phyloP scores from a whole-genome alignment of 768 basidiomycete species.

The Rhizopogon vulgaris region DNA sequence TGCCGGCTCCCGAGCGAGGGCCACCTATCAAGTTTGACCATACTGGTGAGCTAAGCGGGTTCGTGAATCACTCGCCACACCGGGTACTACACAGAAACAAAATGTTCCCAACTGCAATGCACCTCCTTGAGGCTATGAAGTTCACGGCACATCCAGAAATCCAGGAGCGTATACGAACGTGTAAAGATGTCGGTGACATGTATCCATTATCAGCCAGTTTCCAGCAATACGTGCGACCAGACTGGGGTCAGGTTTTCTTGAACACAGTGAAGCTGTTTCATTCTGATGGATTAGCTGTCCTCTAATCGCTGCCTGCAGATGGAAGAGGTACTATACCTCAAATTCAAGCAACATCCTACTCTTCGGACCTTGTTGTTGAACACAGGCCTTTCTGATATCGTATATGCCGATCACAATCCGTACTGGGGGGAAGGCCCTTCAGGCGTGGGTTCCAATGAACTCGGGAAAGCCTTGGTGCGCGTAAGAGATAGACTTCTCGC shows the following conservation, averaged over 20 bases:
- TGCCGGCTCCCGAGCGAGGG: conserved; percentile 15
- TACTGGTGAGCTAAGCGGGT: conserved; percentile 34
- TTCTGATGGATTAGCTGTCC: background rate
- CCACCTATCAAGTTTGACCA: conserved; percentile 38
- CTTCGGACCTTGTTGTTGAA: conserved; percentile 47
- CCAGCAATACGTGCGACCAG: conserved; percentile 36
- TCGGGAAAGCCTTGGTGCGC: conserved; percentile 53
- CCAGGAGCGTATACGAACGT: conserved; percentile 49
- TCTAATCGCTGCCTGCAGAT: conserved; percentile 34
- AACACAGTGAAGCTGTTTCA: conserved; percentile 30
- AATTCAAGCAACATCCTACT: conserved; percentile 66
- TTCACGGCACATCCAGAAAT: conserved; percentile 49
- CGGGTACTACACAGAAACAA: conserved; percentile 48
- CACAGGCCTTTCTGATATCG: conserved; percentile 44
- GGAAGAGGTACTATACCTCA: conserved; percentile 60
- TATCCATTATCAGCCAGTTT: conserved; percentile 26
- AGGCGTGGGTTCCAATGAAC: conserved; percentile 51
- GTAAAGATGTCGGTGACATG: conserved; percentile 34
- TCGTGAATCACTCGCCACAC: conserved; percentile 65
- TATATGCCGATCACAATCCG: conserved; percentile 53
- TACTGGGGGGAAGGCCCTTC: conserved; percentile 61
- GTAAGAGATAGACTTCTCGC: conserved; percentile 43
- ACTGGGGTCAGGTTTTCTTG: conserved; percentile 53
- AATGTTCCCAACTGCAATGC: conserved; percentile 63
- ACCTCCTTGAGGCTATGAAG: conserved; percentile 73